phyloP scores from a whole-genome alignment of 345 rosid genomes.

The Brassica juncea region DNA sequence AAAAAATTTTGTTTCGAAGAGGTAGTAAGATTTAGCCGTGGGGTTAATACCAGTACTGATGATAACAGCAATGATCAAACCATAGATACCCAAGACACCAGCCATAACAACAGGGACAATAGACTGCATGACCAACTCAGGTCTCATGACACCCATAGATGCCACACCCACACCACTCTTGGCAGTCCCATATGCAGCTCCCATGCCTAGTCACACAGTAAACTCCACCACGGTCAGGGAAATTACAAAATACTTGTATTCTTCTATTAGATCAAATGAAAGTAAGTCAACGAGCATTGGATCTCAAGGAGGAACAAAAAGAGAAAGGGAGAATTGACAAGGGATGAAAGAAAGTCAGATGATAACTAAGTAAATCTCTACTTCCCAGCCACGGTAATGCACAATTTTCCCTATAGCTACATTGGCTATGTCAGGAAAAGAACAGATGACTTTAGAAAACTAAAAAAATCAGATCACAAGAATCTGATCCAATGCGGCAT shows the following conservation, averaged over 20 bases:
- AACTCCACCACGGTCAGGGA: neutral
- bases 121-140: neutral
- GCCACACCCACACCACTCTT: neutral
- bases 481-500: neutral
- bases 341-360: neutral
- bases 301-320: neutral
- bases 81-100: neutral
- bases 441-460: neutral
- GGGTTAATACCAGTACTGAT: neutral
- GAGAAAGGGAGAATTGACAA: too few species aligned
- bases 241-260: neutral
- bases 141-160: neutral
- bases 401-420: neutral
- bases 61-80: neutral
- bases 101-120: neutral
- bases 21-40: neutral
- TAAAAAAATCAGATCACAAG: slow-evolving; percentile 1
- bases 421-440: neutral
- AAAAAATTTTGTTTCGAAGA: neutral
- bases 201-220: neutral
- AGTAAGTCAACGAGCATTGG: neutral
- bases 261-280: neutral
- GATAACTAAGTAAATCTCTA: too few species aligned
- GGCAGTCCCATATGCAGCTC: too few species aligned
- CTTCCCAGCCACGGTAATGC: neutral